phyloP scores from a whole-genome alignment of 2,329 filamentous ascomycete species.

The Arthroderma uncinatum region DNA sequence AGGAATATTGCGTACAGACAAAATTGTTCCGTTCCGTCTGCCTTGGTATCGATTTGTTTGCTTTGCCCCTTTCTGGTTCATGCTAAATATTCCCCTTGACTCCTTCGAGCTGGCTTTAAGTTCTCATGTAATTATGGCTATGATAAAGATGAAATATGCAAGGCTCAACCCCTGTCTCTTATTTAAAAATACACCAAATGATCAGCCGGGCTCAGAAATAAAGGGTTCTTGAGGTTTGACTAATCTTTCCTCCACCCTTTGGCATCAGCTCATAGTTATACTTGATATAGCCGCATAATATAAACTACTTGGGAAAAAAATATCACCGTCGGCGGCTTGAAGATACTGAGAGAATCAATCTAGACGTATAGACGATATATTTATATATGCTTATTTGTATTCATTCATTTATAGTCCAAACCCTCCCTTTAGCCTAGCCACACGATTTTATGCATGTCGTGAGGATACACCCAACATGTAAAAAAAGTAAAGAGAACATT shows the following conservation, averaged over 20 bases:
- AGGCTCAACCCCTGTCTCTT: too few relatives aligned
- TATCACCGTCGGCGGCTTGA: too few relatives aligned
- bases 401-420: constrained; percentile 4
- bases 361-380: neutral
- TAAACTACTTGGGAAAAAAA: too few relatives aligned
- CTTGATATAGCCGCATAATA: too few relatives aligned
- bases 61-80: neutral
- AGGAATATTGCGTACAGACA: neutral
- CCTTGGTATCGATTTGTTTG: neutral
- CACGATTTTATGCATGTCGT: constrained; percentile 4
- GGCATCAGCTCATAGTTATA: too few relatives aligned
- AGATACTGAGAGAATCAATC: too few relatives aligned
- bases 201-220: too few relatives aligned
- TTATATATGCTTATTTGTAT: neutral
- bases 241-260: neutral
- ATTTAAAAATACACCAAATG: too few relatives aligned
- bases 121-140: neutral
- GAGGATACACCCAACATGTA: constrained; percentile 5
- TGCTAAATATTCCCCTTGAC: neutral
- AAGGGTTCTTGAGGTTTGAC: too few relatives aligned
- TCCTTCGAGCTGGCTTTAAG: neutral
- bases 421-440: neutral
- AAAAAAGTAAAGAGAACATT: neutral
- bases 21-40: neutral
- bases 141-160: neutral